Percentiles rank a stretch among this genome's conserved stretches.
phyloP scores from a whole-genome alignment of 441 rosid species.

The Pelargonium cotyledonis region DNA sequence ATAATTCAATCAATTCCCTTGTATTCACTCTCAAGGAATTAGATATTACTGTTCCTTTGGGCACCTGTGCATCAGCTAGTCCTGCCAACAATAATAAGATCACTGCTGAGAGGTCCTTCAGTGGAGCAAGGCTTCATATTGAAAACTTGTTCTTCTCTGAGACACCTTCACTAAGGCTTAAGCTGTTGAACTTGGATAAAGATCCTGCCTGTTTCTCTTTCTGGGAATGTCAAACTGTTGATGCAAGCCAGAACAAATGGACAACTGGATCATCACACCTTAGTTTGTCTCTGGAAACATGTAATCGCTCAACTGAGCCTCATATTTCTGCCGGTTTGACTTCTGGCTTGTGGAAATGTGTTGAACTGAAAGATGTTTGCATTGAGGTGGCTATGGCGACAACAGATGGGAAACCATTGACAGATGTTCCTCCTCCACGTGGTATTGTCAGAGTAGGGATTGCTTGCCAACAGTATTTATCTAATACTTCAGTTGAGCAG shows the following conservation, averaged over 20 bases:
- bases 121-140: slow-evolving; percentile 89
- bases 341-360: slow-evolving; percentile 71
- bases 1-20: slow-evolving; percentile 69
- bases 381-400: slow-evolving; percentile 87
- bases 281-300: slow-evolving; percentile 74
- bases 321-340: slow-evolving; percentile 31
- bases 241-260: slow-evolving; percentile 97
- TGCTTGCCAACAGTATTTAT: slow-evolving; percentile 77
- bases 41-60: slow-evolving; percentile 72
- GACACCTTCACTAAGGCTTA: slow-evolving; percentile 70
- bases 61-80: slow-evolving; percentile 37
- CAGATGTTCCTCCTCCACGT: slow-evolving; percentile 89
- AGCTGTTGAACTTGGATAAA: slow-evolving; percentile 75
- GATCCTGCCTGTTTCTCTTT: slow-evolving; percentile 97
- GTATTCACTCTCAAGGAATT: slow-evolving; percentile 61
- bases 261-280: slow-evolving; percentile 57
- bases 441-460: slow-evolving; percentile 84
- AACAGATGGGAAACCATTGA: slow-evolving; percentile 76
- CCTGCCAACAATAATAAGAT: slow-evolving; percentile 29
- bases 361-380: slow-evolving; percentile 63
- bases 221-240: slow-evolving; percentile 87
- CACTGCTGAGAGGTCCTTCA: slow-evolving; percentile 40
- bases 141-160: slow-evolving; percentile 74
- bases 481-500: slow-evolving; percentile 94
- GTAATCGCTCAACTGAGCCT: slow-evolving; percentile 30